Conservation (phyloP, 176 grass and related monocot species). For the Oryza meyeriana region DNA sequence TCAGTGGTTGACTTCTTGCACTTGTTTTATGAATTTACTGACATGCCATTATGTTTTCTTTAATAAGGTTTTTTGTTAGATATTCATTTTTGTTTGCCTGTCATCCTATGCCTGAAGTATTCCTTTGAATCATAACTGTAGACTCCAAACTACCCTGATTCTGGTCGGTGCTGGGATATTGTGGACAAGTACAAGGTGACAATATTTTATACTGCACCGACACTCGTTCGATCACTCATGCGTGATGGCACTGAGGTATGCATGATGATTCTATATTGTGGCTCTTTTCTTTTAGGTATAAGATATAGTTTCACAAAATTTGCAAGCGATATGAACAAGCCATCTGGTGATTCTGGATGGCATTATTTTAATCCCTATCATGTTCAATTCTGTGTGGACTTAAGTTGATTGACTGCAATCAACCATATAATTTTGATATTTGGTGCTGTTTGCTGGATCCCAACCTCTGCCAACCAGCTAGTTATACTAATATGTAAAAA, state of each 20-base stretch:
- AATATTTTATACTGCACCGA: constrained; percentile 96
- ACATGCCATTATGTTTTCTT: constrained; percentile 16
- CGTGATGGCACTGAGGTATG: constrained; percentile 77
- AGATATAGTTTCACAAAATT: neutral
- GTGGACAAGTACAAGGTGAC: constrained; percentile 96
- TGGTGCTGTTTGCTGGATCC: neutral
- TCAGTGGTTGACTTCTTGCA: neutral
- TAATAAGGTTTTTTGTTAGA: neutral
- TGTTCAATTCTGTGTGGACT: neutral
- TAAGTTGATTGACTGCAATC: constrained; percentile 5
- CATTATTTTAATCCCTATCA: constrained; percentile 10
- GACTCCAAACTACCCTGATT: constrained; percentile 88
- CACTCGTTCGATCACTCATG: constrained; percentile 89
- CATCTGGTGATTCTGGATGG: neutral
- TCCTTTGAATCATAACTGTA: constrained; percentile 43
- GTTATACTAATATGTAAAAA: neutral
- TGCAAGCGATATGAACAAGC: neutral
- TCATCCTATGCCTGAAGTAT: constrained; percentile 19
- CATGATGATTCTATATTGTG: neutral
- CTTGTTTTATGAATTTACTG: constrained; percentile 11
- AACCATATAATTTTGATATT: neutral
- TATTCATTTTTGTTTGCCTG: neutral
- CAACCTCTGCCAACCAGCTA: neutral
- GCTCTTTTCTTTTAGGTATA: neutral
- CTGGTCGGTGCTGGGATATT: constrained; percentile 92